Evolutionary conservation across 2,329 filamentous ascomycete species (phyloP), one percentile per base, ranked within the genome.

Genomic region (Diaporthe sp.): DNA sequence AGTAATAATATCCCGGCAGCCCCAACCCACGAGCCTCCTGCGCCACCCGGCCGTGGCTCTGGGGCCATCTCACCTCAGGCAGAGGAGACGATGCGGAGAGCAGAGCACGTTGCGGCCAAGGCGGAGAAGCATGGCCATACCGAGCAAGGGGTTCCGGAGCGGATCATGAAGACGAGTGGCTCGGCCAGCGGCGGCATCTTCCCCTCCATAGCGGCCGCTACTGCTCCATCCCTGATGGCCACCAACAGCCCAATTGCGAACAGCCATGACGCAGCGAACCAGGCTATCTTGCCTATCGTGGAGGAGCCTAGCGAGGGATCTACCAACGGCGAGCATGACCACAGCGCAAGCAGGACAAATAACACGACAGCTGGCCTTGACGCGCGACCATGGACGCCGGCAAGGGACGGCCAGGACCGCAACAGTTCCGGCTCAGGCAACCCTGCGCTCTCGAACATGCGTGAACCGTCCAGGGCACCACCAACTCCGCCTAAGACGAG

Each of bases 271-370:
- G 84, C 89, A 86, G 31, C 89, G 86, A 80, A 88, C 85, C 28
- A 82, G 80, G 82, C 82, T 81, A 89, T 85, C 1, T 86, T 98
- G 2, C 96, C 96, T 0, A 93, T 98, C 13, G 95, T 98, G 9
- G 94, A 98, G 79, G 96, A 98, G 84, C 93, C 92, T n/a, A 94
- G 92, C 7, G 96, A 98, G 83, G 92, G 88, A 13, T 90, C 89
- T 10, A 94, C 93, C 76, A 89, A 92, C 34, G 91, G 92, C 2
- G 90, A 88, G 42, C 88, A 89, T 72, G 91, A 90, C 80, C 88
- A 86, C 75, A 90, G 89, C 76, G 34, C 57, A 37, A 75, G 49
- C 55, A 83, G 81, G 25, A 80, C 83, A 68, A 86, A 81, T 67
- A 85, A 80, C 59, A 82, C 80, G 25, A 79, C 76, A n/a, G 81